Conservation (phyloP, 2,329 filamentous ascomycete species). For the Neonectria faginata region DNA sequence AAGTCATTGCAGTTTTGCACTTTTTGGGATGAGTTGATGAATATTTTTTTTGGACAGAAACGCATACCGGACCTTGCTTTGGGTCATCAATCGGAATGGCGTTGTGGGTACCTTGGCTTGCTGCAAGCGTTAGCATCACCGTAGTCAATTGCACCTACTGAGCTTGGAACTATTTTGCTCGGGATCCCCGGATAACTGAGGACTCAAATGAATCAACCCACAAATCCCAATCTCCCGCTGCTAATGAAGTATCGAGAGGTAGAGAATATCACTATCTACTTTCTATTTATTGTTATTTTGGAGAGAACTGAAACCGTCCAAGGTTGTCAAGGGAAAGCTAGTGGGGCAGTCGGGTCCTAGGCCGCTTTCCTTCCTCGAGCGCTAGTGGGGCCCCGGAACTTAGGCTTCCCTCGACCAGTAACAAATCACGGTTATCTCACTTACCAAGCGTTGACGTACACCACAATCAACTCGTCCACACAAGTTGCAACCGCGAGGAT, state of each 20-base stretch:
- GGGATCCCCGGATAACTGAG: too few species aligned
- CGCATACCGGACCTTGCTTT: background rate
- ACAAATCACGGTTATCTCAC: background rate
- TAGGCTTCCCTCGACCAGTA: conserved; percentile 1
- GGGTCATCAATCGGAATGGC: background rate
- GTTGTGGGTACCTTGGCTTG: background rate
- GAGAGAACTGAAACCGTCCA: background rate
- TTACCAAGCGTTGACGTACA: background rate
- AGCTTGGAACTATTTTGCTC: background rate
- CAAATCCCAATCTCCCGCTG: background rate
- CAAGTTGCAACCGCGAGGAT: background rate
- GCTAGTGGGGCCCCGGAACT: conserved; percentile 3
- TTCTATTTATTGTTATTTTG: background rate
- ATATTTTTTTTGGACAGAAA: background rate
- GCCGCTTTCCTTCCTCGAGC: background rate
- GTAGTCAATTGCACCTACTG: background rate
- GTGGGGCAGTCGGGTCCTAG: conserved; percentile 1
- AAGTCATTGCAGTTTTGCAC: background rate
- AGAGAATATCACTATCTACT: background rate
- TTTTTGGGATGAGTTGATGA: background rate
- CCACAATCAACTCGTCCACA: background rate
- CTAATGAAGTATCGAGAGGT: background rate
- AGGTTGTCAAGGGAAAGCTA: background rate
- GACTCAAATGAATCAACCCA: too few species aligned
- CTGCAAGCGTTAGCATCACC: background rate